Conservation (phyloP, 2,329 filamentous ascomycete species). For the Camptophora hylomeconis region DNA sequence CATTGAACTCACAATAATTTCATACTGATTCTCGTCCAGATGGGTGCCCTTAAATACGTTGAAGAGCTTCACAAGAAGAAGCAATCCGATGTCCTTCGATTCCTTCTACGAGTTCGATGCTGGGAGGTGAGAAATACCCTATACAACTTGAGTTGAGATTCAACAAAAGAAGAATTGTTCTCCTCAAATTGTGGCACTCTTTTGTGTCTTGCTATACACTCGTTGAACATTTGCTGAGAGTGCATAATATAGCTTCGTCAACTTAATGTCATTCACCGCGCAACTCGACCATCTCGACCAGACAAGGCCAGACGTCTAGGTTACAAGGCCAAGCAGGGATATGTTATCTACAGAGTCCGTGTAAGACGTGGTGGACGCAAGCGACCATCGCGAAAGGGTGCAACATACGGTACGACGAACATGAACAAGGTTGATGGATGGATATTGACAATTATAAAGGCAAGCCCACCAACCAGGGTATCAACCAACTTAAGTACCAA, state of each 20-base stretch:
- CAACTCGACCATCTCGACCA: slow-evolving; percentile 91
- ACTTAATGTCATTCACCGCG: slow-evolving; percentile 99
- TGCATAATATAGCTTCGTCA: slow-evolving; percentile 99
- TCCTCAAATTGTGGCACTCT: slow-evolving; percentile 26
- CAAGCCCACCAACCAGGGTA: slow-evolving; percentile 99
- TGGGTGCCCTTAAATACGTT: slow-evolving; percentile 99
- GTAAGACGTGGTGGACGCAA: slow-evolving; percentile 98
- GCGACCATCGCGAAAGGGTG: slow-evolving; percentile 91
- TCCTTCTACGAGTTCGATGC: slow-evolving; percentile 99
- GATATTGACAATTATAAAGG: slow-evolving; percentile 39
- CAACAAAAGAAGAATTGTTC: slow-evolving; percentile 6
- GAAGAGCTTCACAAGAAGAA: slow-evolving; percentile 99
- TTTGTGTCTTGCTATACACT: slow-evolving; percentile 74
- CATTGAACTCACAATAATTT: not conserved
- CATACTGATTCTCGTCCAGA: slow-evolving; percentile 36
- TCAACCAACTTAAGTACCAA: slow-evolving; percentile 99
- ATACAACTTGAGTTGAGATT: slow-evolving; percentile 15
- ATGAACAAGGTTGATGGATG: not conserved
- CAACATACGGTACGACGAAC: slow-evolving; percentile 77
- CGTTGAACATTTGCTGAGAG: slow-evolving; percentile 99
- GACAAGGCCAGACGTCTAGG: slow-evolving; percentile 99
- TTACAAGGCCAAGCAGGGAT: slow-evolving; percentile 99
- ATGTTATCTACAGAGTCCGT: slow-evolving; percentile 99
- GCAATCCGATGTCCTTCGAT: slow-evolving; percentile 99
- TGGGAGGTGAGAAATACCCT: slow-evolving; percentile 63